Conservation (phyloP, 228 moss, liverwort and hornwort genomes). For the Sphagnum magellanicum region DNA sequence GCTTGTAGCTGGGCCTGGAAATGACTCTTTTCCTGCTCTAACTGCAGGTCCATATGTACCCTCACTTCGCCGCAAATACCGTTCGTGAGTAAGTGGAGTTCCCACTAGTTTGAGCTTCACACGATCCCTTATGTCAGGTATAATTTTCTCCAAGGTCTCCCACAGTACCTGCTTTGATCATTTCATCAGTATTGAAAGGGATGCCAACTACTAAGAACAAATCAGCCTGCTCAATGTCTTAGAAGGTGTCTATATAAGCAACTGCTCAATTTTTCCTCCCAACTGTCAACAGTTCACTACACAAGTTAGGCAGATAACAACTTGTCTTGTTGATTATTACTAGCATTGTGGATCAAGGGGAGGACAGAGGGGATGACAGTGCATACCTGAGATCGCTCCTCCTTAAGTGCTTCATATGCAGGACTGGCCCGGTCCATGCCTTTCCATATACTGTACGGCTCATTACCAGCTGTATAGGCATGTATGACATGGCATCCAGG, state of each 20-base stretch:
- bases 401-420: slow-evolving; percentile 56
- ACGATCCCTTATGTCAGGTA: slow-evolving; percentile 57
- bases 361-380: neutral
- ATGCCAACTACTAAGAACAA: too few species aligned
- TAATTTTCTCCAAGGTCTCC: slow-evolving; percentile 63
- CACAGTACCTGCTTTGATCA: slow-evolving; percentile 42
- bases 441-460: slow-evolving; percentile 71
- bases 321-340: neutral
- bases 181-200: too few species aligned
- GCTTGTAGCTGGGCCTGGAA: slow-evolving; percentile 56
- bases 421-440: slow-evolving; percentile 63
- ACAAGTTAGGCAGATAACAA: too few species aligned
- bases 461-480: slow-evolving; percentile 81
- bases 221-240: too few species aligned
- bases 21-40: slow-evolving; percentile 58
- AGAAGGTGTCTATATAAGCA: too few species aligned
- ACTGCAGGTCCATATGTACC: slow-evolving; percentile 77
- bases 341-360: neutral
- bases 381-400: slow-evolving; percentile 73
- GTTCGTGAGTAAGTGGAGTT: slow-evolving; percentile 78
- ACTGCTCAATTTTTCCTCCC: too few species aligned
- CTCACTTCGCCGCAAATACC: slow-evolving; percentile 61
- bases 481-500: slow-evolving; percentile 67
- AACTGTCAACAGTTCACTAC: too few species aligned
- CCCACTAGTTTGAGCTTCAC: slow-evolving; percentile 70